A percentile compares a stretch with the other conserved stretches of the same genome.
These are phyloP conservation scores for Suhomyces sp. DNA, from an alignment of 805 yeast genomes.

Conservation along the genomic window DNA sequence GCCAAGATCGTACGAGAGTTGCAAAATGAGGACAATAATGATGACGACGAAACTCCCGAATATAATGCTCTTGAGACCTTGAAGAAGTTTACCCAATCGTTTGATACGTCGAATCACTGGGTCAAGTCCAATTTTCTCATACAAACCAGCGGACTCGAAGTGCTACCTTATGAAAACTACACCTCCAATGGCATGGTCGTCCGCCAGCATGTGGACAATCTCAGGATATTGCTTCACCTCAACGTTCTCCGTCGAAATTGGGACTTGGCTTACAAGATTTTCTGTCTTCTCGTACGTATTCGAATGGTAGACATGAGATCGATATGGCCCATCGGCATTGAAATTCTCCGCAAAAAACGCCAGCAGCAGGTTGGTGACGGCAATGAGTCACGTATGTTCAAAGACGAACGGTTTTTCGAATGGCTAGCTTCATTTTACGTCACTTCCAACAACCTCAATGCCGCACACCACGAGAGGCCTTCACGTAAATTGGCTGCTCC, in stretches of 20 bases:
- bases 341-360: conserved; percentile 37
- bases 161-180: conserved; percentile 9
- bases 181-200: conserved; percentile 4
- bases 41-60: conserved; percentile 4
- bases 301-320: conserved; percentile 51
- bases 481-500: conserved; percentile 25
- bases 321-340: conserved; percentile 64
- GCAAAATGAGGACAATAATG: not conserved
- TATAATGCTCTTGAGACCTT: not conserved
- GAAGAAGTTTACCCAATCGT: conserved; percentile 9
- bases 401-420: conserved; percentile 32
- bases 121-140: conserved; percentile 20
- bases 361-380: not conserved
- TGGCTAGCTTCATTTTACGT: conserved; percentile 34
- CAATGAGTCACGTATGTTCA: conserved; percentile 6
- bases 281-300: conserved; percentile 47
- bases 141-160: conserved; percentile 18
- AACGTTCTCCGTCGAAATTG: conserved; percentile 50
- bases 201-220: conserved; percentile 28
- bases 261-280: conserved; percentile 52
- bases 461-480: conserved; percentile 6
- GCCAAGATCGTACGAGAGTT: not conserved
- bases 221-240: conserved; percentile 48
- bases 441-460: conserved; percentile 8
- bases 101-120: conserved; percentile 18